Evolutionary conservation across 768 basidiomycete genomes (phyloP).

Genomic region (Amanita exitialis): DNA sequence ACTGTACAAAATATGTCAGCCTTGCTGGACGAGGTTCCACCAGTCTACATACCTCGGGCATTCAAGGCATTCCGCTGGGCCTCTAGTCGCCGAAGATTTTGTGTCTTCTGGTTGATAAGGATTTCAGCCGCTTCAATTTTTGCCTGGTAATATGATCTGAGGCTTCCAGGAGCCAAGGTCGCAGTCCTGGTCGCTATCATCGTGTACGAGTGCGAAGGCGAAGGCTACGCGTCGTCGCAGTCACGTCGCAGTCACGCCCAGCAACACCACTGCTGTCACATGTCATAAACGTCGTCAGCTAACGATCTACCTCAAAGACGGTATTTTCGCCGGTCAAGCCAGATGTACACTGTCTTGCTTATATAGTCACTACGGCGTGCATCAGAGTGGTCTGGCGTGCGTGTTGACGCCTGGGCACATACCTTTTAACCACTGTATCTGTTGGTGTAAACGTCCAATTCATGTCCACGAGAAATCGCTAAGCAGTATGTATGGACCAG

Average conservation of each 20-base stretch:
- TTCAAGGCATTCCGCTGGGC: slow-evolving; percentile 97
- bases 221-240: slow-evolving; percentile 19
- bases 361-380: too few species aligned
- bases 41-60: slow-evolving; percentile 63
- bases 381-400: too few species aligned
- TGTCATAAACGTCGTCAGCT: too few species aligned
- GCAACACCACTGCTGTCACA: too few species aligned
- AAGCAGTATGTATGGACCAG: too few species aligned
- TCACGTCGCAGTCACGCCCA: slow-evolving; percentile 6
- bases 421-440: too few species aligned
- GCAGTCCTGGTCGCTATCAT: slow-evolving; percentile 29
- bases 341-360: too few species aligned
- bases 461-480: too few species aligned
- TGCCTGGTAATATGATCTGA: slow-evolving; percentile 89
- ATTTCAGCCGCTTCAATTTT: slow-evolving; percentile 94
- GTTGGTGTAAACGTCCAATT: too few species aligned
- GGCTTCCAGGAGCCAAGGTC: slow-evolving; percentile 40
- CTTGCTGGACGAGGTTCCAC: not conserved
- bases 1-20: slow-evolving; percentile 35
- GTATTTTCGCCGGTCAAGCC: too few species aligned
- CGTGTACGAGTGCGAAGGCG: slow-evolving; percentile 7
- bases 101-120: slow-evolving; percentile 91
- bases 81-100: slow-evolving; percentile 90
- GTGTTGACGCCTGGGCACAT: too few species aligned
- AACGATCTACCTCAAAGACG: too few species aligned